A percentile compares a stretch with the other conserved stretches of the same genome.
phyloP scores from a whole-genome alignment of 1,139 yeast genomes.

The Yamadazyma membranifaciens region DNA sequence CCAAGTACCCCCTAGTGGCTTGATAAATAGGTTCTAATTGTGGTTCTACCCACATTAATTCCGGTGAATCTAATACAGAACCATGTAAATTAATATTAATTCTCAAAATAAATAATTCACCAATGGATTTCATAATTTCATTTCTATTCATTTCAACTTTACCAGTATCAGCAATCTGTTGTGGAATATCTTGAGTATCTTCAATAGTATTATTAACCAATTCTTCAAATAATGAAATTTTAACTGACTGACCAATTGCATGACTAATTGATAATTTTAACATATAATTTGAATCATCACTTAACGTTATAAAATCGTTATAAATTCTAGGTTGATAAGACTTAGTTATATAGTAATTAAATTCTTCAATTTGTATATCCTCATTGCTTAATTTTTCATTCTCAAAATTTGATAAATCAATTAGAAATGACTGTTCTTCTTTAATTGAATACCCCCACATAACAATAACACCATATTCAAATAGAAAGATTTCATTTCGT shows the following conservation, averaged over 20 bases:
- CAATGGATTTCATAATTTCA: conserved; percentile 94
- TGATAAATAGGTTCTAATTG: conserved; percentile 95
- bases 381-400: conserved; percentile 86
- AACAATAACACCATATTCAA: conserved; percentile 93
- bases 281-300: conserved; percentile 92
- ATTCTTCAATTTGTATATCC: conserved; percentile 91
- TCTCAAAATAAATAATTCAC: conserved; percentile 87
- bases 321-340: conserved; percentile 93
- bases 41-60: conserved; percentile 98
- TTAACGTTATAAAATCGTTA: conserved; percentile 87
- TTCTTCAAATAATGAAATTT: conserved; percentile 91
- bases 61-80: conserved; percentile 93
- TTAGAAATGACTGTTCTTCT: conserved; percentile 81
- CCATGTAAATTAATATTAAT: conserved; percentile 93
- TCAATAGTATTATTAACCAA: conserved; percentile 93
- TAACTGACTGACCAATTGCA: conserved; percentile 90
- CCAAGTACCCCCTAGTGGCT: conserved; percentile 92
- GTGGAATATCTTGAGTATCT: conserved; percentile 95
- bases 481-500: conserved; percentile 77
- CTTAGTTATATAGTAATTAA: conserved; percentile 88
- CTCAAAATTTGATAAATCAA: conserved; percentile 84
- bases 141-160: conserved; percentile 92
- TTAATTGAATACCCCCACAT: conserved; percentile 90
- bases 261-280: conserved; percentile 84
- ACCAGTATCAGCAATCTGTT: conserved; percentile 90